Evolutionary conservation across 2,329 filamentous ascomycete species (phyloP).

Genomic region (Apiospora sp.): DNA sequence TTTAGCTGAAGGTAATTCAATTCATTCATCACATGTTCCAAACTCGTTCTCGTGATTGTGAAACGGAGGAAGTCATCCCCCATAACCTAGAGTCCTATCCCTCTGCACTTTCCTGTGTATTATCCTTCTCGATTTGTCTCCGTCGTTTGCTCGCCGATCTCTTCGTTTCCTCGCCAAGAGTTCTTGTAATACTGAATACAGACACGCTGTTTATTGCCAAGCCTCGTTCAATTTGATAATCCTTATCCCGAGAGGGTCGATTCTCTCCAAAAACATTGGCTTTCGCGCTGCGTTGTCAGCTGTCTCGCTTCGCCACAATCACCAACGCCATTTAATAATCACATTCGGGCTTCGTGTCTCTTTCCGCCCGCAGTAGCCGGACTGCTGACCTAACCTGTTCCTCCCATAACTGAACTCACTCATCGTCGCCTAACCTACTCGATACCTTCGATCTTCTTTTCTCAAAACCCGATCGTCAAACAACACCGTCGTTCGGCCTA

Average conservation of each 20-base stretch:
- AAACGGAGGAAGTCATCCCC: neutral
- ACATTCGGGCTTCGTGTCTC: neutral
- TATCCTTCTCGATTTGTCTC: neutral
- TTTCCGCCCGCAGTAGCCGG: slow-evolving; percentile 15
- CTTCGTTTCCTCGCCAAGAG: neutral
- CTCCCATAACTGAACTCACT: neutral
- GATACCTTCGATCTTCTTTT: neutral
- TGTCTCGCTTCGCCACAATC: slow-evolving; percentile 15
- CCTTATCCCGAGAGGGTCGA: neutral
- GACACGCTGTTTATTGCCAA: neutral
- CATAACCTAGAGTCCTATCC: neutral
- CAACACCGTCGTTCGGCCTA: neutral
- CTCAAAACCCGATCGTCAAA: neutral
- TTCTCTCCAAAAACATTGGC: neutral
- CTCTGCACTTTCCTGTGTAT: neutral
- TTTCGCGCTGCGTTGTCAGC: neutral
- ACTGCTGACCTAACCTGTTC: slow-evolving; percentile 5
- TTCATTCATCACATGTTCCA: neutral
- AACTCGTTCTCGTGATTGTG: neutral
- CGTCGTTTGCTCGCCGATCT: neutral
- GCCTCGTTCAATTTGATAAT: slow-evolving; percentile 1
- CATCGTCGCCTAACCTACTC: neutral
- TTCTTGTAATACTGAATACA: neutral
- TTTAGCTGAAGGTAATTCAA: neutral
- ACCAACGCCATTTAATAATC: neutral